A percentile compares a stretch with the other conserved stretches of the same genome.
phyloP scores from a whole-genome alignment of 257 asterid species.

The Datura wrightii region DNA sequence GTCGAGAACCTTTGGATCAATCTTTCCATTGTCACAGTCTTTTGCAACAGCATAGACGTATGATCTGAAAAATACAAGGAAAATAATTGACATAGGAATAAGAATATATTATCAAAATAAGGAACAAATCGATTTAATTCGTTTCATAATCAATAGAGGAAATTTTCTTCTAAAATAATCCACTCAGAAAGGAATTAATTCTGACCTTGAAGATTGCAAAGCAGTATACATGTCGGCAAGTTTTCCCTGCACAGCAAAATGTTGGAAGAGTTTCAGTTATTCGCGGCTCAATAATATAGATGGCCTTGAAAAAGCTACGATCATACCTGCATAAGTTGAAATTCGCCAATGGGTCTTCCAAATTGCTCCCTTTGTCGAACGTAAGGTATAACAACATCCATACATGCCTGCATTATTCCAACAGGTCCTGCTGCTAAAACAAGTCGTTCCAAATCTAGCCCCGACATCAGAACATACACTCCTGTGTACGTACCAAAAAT shows the following conservation, averaged over 20 bases:
- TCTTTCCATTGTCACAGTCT: conserved; percentile 82
- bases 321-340: conserved; percentile 83
- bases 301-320: neutral
- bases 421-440: conserved; percentile 95
- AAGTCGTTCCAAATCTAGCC: conserved; percentile 93
- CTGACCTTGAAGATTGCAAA: conserved; percentile 89
- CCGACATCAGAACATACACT: conserved; percentile 96
- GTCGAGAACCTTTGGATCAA: conserved; percentile 68
- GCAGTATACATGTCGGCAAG: conserved; percentile 94
- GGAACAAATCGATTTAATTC: neutral
- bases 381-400: conserved; percentile 90
- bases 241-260: conserved; percentile 69
- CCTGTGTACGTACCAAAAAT: conserved; percentile 61
- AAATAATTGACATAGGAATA: neutral
- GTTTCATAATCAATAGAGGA: neutral
- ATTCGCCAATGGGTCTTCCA: conserved; percentile 91
- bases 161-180: no score
- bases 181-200: no score
- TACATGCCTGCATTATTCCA: conserved; percentile 97
- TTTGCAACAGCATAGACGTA: conserved; percentile 94
- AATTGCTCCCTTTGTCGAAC: conserved; percentile 88
- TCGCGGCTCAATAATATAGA: neutral
- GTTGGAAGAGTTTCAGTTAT: neutral
- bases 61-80: conserved; percentile 56
- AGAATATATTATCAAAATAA: neutral